Evolutionary conservation across 2,329 filamentous ascomycete genomes (phyloP).

Genomic region (Botrytis porri): DNA sequence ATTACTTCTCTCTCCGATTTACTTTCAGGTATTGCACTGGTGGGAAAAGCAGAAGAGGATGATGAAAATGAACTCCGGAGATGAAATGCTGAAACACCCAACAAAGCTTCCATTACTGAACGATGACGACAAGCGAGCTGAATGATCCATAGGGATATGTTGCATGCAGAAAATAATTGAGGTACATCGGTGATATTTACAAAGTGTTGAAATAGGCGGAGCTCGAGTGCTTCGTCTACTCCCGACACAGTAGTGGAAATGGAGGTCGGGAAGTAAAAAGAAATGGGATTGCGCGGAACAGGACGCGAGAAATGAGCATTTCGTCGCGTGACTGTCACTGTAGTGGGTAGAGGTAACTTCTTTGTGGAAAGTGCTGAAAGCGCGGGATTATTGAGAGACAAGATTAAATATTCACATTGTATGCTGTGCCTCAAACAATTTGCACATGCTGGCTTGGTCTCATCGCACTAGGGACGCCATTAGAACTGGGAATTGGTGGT

Average conservation of each 20-base stretch:
- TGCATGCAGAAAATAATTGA: not conserved
- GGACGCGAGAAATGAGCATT: not conserved
- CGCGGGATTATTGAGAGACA: not conserved
- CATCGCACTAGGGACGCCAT: slow-evolving; percentile 1
- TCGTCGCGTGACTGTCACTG: not conserved
- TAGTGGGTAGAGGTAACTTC: not conserved
- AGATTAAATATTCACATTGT: not conserved
- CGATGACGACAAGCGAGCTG: not conserved
- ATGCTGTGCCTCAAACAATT: not conserved
- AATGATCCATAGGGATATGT: not conserved
- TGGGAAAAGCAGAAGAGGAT: not conserved
- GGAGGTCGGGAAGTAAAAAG: not conserved
- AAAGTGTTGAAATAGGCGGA: slow-evolving; percentile 12
- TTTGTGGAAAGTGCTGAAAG: not conserved
- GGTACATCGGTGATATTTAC: not conserved
- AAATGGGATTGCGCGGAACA: not conserved
- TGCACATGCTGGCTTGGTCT: slow-evolving; percentile 5
- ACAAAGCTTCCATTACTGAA: slow-evolving; percentile 10
- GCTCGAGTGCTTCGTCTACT: not conserved
- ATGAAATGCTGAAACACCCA: not conserved
- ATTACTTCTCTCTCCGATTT: not conserved
- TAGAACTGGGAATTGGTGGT: not conserved
- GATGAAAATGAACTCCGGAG: slow-evolving; percentile 4
- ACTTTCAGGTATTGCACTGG: not conserved
- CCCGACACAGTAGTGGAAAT: not conserved